Evolutionary conservation across 2,329 filamentous ascomycete genomes (phyloP), one percentile per base, ranked within the genome.

Genomic region (Taxawa tesnikishii): DNA sequence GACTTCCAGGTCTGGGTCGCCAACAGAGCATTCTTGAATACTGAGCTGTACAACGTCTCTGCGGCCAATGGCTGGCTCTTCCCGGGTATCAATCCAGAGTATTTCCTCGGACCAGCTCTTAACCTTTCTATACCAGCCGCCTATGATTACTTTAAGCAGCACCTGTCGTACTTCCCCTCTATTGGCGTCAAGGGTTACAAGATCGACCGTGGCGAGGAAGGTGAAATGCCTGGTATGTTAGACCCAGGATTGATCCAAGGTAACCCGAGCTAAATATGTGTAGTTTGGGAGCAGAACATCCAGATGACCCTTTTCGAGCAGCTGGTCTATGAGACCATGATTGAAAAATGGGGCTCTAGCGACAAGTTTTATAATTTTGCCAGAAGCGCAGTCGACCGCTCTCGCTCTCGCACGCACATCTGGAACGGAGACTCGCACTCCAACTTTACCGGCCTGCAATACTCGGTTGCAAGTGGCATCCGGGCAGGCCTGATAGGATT

Each of bases 171-270:
- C 30, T 58, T 55, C 33, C 40, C 54, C n/a, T 34, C 39, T 5
- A 38, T 54, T 4, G 55, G 55, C 9, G 49, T 56, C 7, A 50
- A 48, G 26, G 55, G 55, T 5, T 58, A 53, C 36, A 58, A 57
- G 36, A 57, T 58, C 32, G 54, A 58, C 26, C 47, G 54, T 15
- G 54, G 55, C 15, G 55, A 58, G 29, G 55, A 58, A 42, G 45
- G 40, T n/a, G 55, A 57, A 37, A 55, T 56, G 53, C 55, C 55
- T 2, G 19, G 19, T 23, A 23, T 8, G 19, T 23, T n/a, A 23
- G n/a, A 8, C 19, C 19, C 8, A 23, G n/a, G 8, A 23, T n/a
- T n/a, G n/a, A 8, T 8, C n/a, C 19, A 23, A 23, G 8, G 19
- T 8, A 23, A 8, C 8, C 19, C 8, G 8, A 23, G 19, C 19